Base-by-base conservation (phyloP, 495 filamentous ascomycete species). In the Trichoderma erinaceum region DNA sequence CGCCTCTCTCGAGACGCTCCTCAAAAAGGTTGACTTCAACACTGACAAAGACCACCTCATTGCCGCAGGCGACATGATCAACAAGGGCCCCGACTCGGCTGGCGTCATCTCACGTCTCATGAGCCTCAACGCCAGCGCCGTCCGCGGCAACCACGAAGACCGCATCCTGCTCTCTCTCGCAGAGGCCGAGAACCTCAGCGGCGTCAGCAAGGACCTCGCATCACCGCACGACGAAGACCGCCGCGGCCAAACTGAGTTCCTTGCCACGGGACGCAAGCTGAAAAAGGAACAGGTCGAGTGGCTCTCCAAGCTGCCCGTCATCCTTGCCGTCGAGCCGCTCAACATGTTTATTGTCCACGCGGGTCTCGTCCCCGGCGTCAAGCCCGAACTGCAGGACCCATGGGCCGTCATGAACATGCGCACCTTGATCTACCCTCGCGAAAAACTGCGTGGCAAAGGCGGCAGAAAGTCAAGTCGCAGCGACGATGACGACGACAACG, bases 111-210 rank as follows among this genome's bases (percentile, higher is more conserved):
- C 91, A 67, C 77, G 92, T 18, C 90, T 88, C 13, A 87, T 89
- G 68, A 74, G 82, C 16, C 76, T 91, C 32, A 83, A 82, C 18
- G 94, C 94, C 3, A 89, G 87, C 41, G 90, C 86, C 68, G 92
- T 97, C 1, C 87, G 95, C 32, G 95, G 95, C 16, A 98, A 99
- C 78, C 93, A 97, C 76, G 95, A 99, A 73, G 92, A 99, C 72
- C 83, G 87, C 12, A 82, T 97, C 15, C 80, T 96, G 23, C 79
- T 68, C 25, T 67, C 65, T 2, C 48, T 68, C 64, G 66, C 61
- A 64, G 58, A 64, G 15, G 18, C 38, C 21, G 25, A 41, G 52
- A 50, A 46, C 44, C 43, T 38, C n/a, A 65, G 13, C 64, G 29
- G 48, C 43, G 73, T 38, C 7, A 50, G 64, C 18, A 64, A 66